Base-by-base conservation (phyloP, 73 alveolate genomes). In the Stentor coeruleus region DNA sequence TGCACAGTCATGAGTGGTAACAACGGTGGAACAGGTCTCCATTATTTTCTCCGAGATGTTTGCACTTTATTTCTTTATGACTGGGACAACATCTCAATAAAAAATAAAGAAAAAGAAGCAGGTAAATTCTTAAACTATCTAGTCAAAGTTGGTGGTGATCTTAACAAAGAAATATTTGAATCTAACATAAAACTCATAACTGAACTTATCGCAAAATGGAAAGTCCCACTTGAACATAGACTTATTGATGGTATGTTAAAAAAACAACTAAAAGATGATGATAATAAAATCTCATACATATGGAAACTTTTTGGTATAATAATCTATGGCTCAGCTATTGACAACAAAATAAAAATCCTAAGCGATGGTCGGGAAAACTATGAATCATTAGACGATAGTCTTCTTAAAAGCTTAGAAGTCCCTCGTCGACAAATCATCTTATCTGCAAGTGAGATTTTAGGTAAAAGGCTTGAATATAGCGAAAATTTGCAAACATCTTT, bases 1-100 rank as follows among this genome's bases (percentile, higher is more conserved):
- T 96, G 92, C 89, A 74, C 84, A 40, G 59, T 84, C 74, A 90
- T 92, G 3, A 87, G 87, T 26, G 96, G 90, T 38, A 93, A 92
- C 81, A 87, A 91, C 72, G 98, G 99, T 36, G 99, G 99, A 20
- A 91, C 92, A 85, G 99, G 99, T 58, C 95, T 97, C 89, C 98
- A 97, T 86, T 97, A 97, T 89, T 97, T 97, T 88, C 86, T 95
- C 76, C 91, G 99, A 86, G 99, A 97, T 90, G 92, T 94, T 2
- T 94, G 97, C 49, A 92, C 98, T 4, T 40, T 93, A 3, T 80
- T 95, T 14, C 83, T 93, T 74, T 82, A 94, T 3, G 95, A 95
- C 84, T 82, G 88, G 59, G 89, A 90, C n/a, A 82, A 81, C 49
- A 81, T 84, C 74, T 89, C 91, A 37, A 92, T 88, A 15, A 90